Evolutionary conservation across 257 asterid genomes (phyloP).

Genomic region (Solanum commersonii): DNA sequence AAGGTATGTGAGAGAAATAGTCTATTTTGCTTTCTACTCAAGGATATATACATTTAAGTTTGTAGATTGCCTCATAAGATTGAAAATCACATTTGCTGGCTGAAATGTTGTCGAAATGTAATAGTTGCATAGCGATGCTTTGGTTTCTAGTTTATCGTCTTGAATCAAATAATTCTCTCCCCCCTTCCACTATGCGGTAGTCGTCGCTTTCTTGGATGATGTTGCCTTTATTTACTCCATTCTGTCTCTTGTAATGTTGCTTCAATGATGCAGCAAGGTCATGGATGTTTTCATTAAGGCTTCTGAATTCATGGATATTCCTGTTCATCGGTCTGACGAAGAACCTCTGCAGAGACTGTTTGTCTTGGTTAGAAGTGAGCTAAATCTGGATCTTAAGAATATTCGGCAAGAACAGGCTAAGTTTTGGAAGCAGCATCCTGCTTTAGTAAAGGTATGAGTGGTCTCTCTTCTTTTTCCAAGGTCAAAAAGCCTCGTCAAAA

Average conservation of each 20-base stretch:
- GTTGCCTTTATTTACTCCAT: not conserved
- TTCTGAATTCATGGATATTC: slow-evolving; percentile 96
- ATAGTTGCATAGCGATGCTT: not conserved
- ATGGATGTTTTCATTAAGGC: slow-evolving; percentile 91
- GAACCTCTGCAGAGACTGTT: slow-evolving; percentile 95
- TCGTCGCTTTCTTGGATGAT: not conserved
- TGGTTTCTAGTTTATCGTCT: not conserved
- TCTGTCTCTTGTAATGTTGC: slow-evolving; percentile 3
- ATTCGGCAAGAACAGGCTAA: slow-evolving; percentile 91
- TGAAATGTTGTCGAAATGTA: not conserved
- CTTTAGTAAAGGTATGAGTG: slow-evolving; percentile 73
- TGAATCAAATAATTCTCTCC: not conserved
- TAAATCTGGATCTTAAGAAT: slow-evolving; percentile 89
- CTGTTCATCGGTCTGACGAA: slow-evolving; percentile 91
- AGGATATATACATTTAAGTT: not conserved
- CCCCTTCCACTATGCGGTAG: not conserved
- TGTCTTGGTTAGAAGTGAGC: slow-evolving; percentile 89
- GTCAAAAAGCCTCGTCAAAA: slow-evolving; percentile 3
- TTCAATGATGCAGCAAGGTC: slow-evolving; percentile 73
- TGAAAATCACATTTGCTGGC: not conserved
- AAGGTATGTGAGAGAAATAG: slow-evolving; percentile 35
- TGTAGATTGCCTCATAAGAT: not conserved
- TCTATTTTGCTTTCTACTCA: not conserved
- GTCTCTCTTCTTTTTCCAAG: slow-evolving; percentile 1
- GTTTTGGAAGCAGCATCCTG: slow-evolving; percentile 98